Conservation (phyloP, 73 alveolate species). For the Symbiodinium natans region DNA sequence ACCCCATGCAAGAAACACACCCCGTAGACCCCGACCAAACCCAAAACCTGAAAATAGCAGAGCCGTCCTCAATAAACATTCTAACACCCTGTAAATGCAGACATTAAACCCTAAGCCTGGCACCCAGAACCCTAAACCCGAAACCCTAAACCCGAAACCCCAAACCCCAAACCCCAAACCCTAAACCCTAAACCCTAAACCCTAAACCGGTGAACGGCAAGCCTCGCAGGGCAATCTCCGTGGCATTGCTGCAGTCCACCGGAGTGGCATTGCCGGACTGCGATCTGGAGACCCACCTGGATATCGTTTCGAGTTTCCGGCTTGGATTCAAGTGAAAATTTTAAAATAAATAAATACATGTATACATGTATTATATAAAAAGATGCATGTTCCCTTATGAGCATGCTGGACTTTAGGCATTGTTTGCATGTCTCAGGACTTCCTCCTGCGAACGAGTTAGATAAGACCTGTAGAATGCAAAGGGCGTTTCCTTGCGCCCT, state of each 20-base stretch:
- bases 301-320: neutral
- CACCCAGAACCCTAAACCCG: neutral
- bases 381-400: neutral
- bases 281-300: slow-evolving; percentile 81
- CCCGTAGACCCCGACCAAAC: neutral
- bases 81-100: too few species aligned
- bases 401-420: too few species aligned
- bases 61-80: too few species aligned
- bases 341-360: too few species aligned
- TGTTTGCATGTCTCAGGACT: too few species aligned
- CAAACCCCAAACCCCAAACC: neutral
- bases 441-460: too few species aligned
- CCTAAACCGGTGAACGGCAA: too few species aligned
- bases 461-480: neutral
- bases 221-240: slow-evolving; percentile 37
- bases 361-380: too few species aligned
- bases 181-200: neutral
- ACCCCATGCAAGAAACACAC: too few species aligned
- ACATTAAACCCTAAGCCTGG: too few species aligned
- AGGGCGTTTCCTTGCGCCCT: neutral
- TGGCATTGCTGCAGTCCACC: slow-evolving; percentile 61
- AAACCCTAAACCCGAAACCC: neutral
- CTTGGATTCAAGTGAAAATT: too few species aligned
- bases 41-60: too few species aligned
- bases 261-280: slow-evolving; percentile 9